Evolutionary conservation across 2,329 filamentous ascomycete species (phyloP), one percentile per base, ranked within the genome.

Genomic region (Nectriaceae sp.): DNA sequence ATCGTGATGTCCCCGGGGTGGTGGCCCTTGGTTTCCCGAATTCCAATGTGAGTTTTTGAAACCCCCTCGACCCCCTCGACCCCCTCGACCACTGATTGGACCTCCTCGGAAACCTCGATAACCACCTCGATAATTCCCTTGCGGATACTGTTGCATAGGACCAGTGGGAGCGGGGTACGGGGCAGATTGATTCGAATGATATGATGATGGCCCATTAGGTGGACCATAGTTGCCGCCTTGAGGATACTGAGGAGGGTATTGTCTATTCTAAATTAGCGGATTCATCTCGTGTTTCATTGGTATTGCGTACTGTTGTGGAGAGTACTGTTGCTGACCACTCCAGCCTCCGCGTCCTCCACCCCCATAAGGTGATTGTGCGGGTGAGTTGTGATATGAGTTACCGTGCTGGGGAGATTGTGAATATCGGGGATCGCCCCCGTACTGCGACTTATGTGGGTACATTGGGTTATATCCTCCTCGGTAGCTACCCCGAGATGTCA

Each of bases 11-110:
- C 56, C 54, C 42, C 60, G 55, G 35, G 56, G 45, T 11, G 56
- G 45, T 11, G 60, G 52, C 3, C 54, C 57, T 47, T 58, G 55
- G 15, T 53, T 60, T 24, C 47, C 47, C 5, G 83, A 78, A 46
- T 81, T 87, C 87, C 89, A 92, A 39, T 90, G 88, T 2, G 84
- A 55, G 66, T 69, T 88, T 83, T 69, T 85, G 77, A 74, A 87
- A 80, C 70, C 85, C 73, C n/a, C n/a, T n/a, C 54, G 75, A 29
- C 84, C 83, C 43, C 86, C 78, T 49, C 79, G 75, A 21, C 72
- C 71, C 35, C 77, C 76, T 41, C 82, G 74, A 22, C 71, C 72
- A 40, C 73, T 59, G 60, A 79, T 83, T 46, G 82, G 77, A 49
- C 77, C 80, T 29, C 84, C 84, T 44, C 86, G 79, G 60, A 84